Evolutionary conservation across 2,329 filamentous ascomycete species (phyloP).

Genomic region (Colletotrichum kahawae): DNA sequence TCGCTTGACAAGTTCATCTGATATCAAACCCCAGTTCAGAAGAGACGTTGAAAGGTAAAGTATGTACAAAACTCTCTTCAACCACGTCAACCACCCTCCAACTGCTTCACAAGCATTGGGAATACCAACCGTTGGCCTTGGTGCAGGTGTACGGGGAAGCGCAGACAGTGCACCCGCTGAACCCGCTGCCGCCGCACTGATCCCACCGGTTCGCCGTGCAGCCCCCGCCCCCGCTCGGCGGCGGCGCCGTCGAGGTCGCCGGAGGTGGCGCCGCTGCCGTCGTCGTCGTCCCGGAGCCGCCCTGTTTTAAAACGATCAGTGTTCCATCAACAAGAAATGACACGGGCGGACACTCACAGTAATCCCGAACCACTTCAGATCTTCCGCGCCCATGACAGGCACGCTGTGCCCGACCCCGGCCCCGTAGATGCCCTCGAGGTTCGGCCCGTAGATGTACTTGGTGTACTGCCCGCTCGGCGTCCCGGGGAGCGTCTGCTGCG

Average conservation of each 20-base stretch:
- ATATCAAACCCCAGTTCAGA: not conserved
- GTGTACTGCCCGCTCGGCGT: slow-evolving; percentile 33
- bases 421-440: slow-evolving; percentile 37
- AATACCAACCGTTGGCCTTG: slow-evolving; percentile 21
- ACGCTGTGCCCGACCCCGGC: slow-evolving; percentile 36
- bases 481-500: slow-evolving; percentile 30
- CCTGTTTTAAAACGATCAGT: not conserved
- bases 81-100: not conserved
- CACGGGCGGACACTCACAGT: not conserved
- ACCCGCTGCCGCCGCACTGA: slow-evolving; percentile 25
- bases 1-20: not conserved
- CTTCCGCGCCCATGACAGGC: slow-evolving; percentile 33
- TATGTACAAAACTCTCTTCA: not conserved
- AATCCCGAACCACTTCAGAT: slow-evolving; percentile 28
- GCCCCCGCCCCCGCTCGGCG: slow-evolving; percentile 2
- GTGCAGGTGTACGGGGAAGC: slow-evolving; percentile 18
- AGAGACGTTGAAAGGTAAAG: not conserved
- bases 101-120: slow-evolving; percentile 18
- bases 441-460: slow-evolving; percentile 35
- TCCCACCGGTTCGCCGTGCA: slow-evolving; percentile 19
- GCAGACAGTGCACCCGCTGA: slow-evolving; percentile 16
- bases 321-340: not conserved
- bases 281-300: slow-evolving; percentile 17
- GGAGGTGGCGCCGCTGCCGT: slow-evolving; percentile 6
- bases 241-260: slow-evolving; percentile 11